Conservation (phyloP, 2,329 filamentous ascomycete genomes). For the Claviceps sp. region DNA sequence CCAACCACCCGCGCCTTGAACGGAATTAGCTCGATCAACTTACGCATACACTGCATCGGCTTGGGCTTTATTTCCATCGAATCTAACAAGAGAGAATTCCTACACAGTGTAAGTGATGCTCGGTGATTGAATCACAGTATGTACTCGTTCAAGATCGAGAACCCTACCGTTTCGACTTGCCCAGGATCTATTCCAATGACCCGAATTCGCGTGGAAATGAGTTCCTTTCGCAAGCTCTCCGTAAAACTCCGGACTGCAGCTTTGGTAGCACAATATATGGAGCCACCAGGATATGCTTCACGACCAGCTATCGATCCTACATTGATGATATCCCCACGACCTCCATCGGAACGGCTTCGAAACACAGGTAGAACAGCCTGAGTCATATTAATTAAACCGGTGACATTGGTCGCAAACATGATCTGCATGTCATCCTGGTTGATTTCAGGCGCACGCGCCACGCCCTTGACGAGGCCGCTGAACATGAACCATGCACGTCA, state of each 20-base stretch:
- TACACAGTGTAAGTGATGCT: conserved; percentile 14
- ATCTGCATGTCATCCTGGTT: conserved; percentile 64
- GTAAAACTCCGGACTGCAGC: conserved; percentile 78
- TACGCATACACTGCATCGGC: conserved; percentile 81
- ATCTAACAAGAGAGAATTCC: conserved; percentile 82
- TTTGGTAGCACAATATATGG: conserved; percentile 90
- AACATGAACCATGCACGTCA: background rate
- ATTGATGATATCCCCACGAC: conserved; percentile 88
- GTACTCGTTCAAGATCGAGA: background rate
- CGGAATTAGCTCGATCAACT: conserved; percentile 16
- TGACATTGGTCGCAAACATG: conserved; percentile 92
- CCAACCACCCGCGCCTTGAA: background rate
- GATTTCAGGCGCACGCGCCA: conserved; percentile 77
- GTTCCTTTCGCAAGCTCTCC: conserved; percentile 68
- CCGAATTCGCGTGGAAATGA: conserved; percentile 66
- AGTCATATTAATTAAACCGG: conserved; percentile 90
- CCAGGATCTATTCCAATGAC: conserved; percentile 85
- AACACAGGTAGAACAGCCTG: conserved; percentile 79
- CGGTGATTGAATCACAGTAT: background rate
- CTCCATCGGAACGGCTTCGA: conserved; percentile 60
- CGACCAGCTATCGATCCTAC: conserved; percentile 79
- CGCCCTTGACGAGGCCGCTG: conserved; percentile 78
- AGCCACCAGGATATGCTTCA: conserved; percentile 71
- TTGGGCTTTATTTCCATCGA: conserved; percentile 78
- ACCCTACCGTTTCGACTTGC: conserved; percentile 68